A percentile compares a stretch with the other conserved stretches of the same genome.
These are phyloP conservation scores for Russula earlei DNA, from an alignment of 768 basidiomycete species.

Conservation along the genomic window DNA sequence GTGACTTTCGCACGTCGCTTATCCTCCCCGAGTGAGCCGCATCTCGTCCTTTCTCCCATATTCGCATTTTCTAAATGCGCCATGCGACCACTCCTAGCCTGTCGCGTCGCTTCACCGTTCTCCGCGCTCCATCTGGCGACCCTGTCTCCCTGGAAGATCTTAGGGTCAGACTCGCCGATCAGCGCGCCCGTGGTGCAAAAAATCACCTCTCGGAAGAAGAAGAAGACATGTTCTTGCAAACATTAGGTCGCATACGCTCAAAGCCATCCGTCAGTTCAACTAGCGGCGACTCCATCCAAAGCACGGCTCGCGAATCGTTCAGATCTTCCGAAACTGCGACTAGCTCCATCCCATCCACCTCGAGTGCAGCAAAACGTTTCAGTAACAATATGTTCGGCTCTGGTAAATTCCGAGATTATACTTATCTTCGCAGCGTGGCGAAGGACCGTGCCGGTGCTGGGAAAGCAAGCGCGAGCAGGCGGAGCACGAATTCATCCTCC, in stretches of 20 bases:
- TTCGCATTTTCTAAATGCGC: background rate
- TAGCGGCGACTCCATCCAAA: constrained; percentile 19
- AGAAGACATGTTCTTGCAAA: constrained; percentile 76
- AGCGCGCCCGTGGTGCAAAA: constrained; percentile 57
- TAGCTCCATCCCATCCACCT: constrained; percentile 30
- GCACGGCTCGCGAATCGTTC: constrained; percentile 12
- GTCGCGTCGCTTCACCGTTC: constrained; percentile 71
- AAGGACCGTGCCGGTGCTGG: constrained; percentile 29
- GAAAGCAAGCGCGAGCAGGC: constrained; percentile 31
- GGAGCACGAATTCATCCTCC: constrained; percentile 23
- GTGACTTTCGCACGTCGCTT: constrained; percentile 79
- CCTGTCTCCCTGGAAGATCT: constrained; percentile 59
- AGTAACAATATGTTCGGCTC: constrained; percentile 86
- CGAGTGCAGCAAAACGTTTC: constrained; percentile 52
- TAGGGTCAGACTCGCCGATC: constrained; percentile 59
- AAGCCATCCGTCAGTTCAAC: constrained; percentile 23
- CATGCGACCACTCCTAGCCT: constrained; percentile 39
- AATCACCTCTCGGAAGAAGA: constrained; percentile 73
- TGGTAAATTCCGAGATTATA: constrained; percentile 66
- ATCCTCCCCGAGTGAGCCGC: constrained; percentile 73
- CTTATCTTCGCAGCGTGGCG: constrained; percentile 50
- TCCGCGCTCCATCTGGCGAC: constrained; percentile 58
- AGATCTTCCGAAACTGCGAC: constrained; percentile 29
- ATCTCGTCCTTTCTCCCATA: constrained; percentile 15
- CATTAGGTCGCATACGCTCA: constrained; percentile 46